Evolutionary conservation across 2,329 filamentous ascomycete species (phyloP), one percentile per base, ranked within the genome.

Genomic region (Penicillium sp.): DNA sequence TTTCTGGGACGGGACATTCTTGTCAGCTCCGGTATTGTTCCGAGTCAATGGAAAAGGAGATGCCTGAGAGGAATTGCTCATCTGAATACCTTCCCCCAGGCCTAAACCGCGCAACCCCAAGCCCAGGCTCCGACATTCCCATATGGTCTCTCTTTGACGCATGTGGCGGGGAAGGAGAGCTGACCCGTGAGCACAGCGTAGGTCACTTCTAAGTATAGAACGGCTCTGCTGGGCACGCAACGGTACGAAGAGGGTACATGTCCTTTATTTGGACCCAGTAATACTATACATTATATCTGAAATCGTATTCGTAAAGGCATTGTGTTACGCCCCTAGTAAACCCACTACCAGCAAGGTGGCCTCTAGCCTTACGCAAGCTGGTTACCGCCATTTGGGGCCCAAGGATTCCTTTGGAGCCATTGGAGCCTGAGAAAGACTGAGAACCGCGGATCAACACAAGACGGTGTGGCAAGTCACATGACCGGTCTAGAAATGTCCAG

Each of bases 201-300:
- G 39, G 59, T 59, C 53, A 57, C 57, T 61, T 59, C 59, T 61
- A 61, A 61, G 59, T 61, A 61, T 61, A 61, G 59, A 61, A 56
- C 29, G 14, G 50, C 29, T 35, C 9, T 29, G 24, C 14, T 16
- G 27, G 41, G 19, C 50, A 27, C 26, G 21, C 11, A 33, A 10
- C 9, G 21, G 46, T 57, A 57, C 55, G 48, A n/a, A 6, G 11
- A 14, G 24, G 45, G 55, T 57, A 57, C 55, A n/a, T 55, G 16
- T 19, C 35, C 35, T 19, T 39, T 39, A n/a, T 39, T 19, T 39
- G 13, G 31, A 33, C 31, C 31, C 31, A 33, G 13, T 33, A 31
- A 10, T 11, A 31, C 29, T 33, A 33, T 33, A 14, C 31, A 14
- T 13, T 33, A 33, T 33, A 33, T 33, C 13, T 7, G 14, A 1